Base-by-base conservation (phyloP, 805 yeast genomes). In the Metschnikowia gruessii region DNA sequence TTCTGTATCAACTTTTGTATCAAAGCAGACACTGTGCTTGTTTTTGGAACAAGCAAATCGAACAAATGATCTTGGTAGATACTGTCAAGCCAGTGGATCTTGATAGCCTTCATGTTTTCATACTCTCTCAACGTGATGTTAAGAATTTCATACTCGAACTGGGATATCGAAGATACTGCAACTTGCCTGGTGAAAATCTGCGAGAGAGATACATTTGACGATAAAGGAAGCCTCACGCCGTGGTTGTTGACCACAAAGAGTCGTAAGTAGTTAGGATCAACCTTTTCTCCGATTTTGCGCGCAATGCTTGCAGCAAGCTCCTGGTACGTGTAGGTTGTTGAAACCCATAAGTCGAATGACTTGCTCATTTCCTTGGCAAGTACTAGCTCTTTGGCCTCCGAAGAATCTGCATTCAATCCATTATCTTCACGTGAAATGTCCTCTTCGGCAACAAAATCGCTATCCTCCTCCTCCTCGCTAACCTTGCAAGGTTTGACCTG, bases 61-160 rank as follows among this genome's bases (percentile, higher is more conserved):
- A 75, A 78, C 40, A 75, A 72, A 51, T 83, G 90, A 54, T 75
- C 87, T 53, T 84, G 85, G 40, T 86, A 74, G 38, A 87, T 76
- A 37, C 80, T 81, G 1, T 83, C 79, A 35, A 91, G 69, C 92
- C 95, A 89, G 43, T 75, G 74, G 17, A 92, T 71, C 43, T 75
- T 80, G 35, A 91, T 66, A 4, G 80, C 65, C 48, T 80, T 79
- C 82, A 88, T 77, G 51, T 77, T 81, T 64, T 94, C 99, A 57
- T 85, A 77, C 51, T 89, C 95, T 30, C 71, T 75, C 44, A 92
- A 69, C 1, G 91, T 81, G 37, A 90, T 81, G 38, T 81, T 85
- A 58, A 94, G 73, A 1, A 85, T 66, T 59, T 92, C 97, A 61
- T 86, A 92, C 53, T 83, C 83, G 48, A 92, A 77, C 17, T 60